Conservation (phyloP, 768 basidiomycete genomes). For the Pleurotus giganteus region DNA sequence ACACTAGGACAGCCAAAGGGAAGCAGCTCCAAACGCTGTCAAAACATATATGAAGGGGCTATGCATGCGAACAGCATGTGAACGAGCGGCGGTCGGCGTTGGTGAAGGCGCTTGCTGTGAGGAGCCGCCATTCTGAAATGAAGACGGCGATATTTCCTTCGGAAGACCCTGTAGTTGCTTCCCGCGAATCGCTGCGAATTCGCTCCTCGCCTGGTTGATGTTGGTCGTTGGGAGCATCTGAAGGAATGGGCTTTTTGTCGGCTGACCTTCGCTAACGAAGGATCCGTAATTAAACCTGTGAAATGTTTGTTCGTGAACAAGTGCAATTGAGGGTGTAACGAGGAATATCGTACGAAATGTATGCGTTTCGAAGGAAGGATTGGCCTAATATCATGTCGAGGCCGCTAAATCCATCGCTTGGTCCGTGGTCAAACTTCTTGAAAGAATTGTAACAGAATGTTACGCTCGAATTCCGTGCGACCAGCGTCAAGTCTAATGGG, state of each 20-base stretch:
- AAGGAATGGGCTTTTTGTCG: constrained; percentile 49
- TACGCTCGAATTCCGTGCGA: constrained; percentile 19
- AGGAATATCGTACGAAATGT: constrained; percentile 7
- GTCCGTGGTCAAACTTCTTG: constrained; percentile 26
- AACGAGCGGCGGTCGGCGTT: too few species aligned
- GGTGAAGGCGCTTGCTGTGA: too few species aligned
- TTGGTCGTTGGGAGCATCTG: constrained; percentile 62
- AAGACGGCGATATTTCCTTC: too few species aligned
- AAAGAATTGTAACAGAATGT: constrained; percentile 28
- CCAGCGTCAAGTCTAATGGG: constrained; percentile 54
- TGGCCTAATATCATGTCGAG: constrained; percentile 74
- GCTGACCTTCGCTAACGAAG: constrained; percentile 43
- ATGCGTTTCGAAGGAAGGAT: constrained; percentile 54
- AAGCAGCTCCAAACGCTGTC: too few species aligned
- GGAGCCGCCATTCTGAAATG: too few species aligned
- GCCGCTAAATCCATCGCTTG: constrained; percentile 36
- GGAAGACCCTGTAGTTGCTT: background rate
- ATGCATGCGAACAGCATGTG: too few species aligned
- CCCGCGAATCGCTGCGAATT: background rate
- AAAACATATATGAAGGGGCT: too few species aligned
- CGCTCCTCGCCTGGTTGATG: background rate
- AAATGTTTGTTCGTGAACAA: too few species aligned
- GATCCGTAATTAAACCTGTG: constrained; percentile 60
- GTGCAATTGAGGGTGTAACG: too few species aligned
- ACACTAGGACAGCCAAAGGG: too few species aligned